Evolutionary conservation across 805 yeast species (phyloP).

Genomic region (Debaryomyces maramus): DNA sequence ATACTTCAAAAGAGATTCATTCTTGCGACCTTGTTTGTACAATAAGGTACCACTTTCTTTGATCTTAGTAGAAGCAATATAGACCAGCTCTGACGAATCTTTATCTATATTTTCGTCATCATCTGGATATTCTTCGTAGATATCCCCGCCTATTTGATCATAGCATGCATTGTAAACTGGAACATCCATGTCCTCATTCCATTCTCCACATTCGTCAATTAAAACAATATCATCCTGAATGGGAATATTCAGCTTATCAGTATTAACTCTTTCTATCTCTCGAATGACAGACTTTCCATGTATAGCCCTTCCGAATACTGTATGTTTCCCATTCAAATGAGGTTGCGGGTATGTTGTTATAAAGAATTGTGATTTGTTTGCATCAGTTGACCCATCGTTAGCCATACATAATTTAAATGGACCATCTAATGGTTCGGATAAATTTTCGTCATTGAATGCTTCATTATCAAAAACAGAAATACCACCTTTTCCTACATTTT

Average conservation of each 20-base stretch:
- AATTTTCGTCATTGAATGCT: conserved; percentile 59
- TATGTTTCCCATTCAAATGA: conserved; percentile 73
- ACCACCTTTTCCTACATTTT: conserved; percentile 37
- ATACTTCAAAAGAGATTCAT: conserved; percentile 62
- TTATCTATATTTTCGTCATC: conserved; percentile 62
- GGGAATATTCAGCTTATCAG: conserved; percentile 44
- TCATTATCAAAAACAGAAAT: conserved; percentile 18
- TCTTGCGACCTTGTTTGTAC: conserved; percentile 51
- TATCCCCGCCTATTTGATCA: conserved; percentile 63
- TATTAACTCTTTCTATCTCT: conserved; percentile 53
- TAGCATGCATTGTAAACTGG: conserved; percentile 68
- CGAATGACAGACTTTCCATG: conserved; percentile 70
- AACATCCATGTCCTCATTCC: conserved; percentile 52
- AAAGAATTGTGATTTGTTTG: conserved; percentile 70
- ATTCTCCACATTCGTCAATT: conserved; percentile 61
- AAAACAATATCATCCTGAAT: conserved; percentile 41
- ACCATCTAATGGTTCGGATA: conserved; percentile 39
- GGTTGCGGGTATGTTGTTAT: conserved; percentile 68
- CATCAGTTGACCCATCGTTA: conserved; percentile 46
- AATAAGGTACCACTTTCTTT: conserved; percentile 67
- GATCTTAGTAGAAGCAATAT: conserved; percentile 51
- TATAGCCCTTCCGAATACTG: conserved; percentile 72
- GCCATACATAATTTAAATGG: conserved; percentile 66
- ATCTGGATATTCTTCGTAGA: conserved; percentile 75
- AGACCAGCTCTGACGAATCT: conserved; percentile 56